Evolutionary conservation across 257 asterid genomes (phyloP).

Genomic region (Solanum corneliomulleri): DNA sequence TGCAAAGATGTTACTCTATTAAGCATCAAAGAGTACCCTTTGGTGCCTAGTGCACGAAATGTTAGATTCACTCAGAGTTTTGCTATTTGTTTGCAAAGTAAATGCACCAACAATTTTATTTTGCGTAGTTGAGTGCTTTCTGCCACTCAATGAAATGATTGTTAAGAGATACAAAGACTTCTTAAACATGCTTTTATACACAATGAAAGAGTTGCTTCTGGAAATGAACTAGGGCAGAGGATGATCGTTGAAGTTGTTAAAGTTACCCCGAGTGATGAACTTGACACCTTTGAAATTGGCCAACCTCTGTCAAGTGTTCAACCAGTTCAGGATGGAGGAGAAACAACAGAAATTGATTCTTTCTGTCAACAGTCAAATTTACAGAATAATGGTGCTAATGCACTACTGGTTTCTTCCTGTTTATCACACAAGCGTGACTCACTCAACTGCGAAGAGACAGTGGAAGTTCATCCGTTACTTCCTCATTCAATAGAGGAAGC

Average conservation of each 20-base stretch:
- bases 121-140: background rate
- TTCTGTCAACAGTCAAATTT: background rate
- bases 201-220: background rate
- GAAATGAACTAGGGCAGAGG: background rate
- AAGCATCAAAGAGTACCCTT: background rate
- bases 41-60: background rate
- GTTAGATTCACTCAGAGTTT: background rate
- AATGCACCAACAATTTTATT: background rate
- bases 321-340: background rate
- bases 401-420: background rate
- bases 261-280: background rate
- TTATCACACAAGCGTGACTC: background rate
- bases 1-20: background rate
- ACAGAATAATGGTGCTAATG: background rate
- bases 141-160: background rate
- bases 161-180: background rate
- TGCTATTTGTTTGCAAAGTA: background rate
- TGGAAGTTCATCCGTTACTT: background rate
- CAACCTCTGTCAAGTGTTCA: background rate
- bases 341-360: background rate
- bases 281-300: background rate
- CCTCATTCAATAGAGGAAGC: background rate
- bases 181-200: background rate
- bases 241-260: background rate
- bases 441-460: background rate